A percentile compares a stretch with the other conserved stretches of the same genome.
Evolutionary conservation across 805 yeast species (phyloP).

Genomic region (Saturnispora diversa): DNA sequence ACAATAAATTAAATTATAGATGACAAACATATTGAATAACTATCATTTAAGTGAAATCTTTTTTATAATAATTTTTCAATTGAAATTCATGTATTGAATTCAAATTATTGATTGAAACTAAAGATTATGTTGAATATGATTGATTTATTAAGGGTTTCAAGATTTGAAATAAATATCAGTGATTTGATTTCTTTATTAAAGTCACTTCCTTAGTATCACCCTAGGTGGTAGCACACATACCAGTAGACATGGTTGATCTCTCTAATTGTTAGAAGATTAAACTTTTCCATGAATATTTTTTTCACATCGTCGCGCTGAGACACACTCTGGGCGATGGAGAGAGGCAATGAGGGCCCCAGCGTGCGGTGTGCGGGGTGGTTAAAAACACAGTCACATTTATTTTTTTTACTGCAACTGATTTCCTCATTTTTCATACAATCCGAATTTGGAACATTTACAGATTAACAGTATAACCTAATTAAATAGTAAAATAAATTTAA

Average conservation of each 20-base stretch:
- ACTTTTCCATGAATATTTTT: constrained; percentile 2
- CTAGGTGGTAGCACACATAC: constrained; percentile 20
- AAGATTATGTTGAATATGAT: too few species aligned
- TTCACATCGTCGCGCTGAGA: not conserved
- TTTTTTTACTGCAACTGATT: too few species aligned
- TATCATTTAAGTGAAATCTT: too few species aligned
- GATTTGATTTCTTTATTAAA: not conserved
- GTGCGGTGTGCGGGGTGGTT: constrained; percentile 8
- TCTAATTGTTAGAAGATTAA: constrained; percentile 3
- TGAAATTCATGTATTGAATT: too few species aligned
- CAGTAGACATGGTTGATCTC: constrained; percentile 26
- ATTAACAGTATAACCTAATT: too few species aligned
- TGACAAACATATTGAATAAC: too few species aligned
- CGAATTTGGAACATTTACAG: too few species aligned
- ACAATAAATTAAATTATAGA: too few species aligned
- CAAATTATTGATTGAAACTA: not conserved
- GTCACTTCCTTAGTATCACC: not conserved
- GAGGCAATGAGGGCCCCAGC: not conserved
- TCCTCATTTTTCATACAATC: too few species aligned
- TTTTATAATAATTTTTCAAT: not conserved
- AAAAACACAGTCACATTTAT: constrained; percentile 5
- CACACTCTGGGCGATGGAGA: not conserved
- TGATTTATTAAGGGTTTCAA: too few species aligned
- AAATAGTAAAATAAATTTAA: too few species aligned
- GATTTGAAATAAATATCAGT: not conserved